Evolutionary conservation across 2,329 filamentous ascomycete genomes (phyloP).

Genomic region (Colletotrichum sp.): DNA sequence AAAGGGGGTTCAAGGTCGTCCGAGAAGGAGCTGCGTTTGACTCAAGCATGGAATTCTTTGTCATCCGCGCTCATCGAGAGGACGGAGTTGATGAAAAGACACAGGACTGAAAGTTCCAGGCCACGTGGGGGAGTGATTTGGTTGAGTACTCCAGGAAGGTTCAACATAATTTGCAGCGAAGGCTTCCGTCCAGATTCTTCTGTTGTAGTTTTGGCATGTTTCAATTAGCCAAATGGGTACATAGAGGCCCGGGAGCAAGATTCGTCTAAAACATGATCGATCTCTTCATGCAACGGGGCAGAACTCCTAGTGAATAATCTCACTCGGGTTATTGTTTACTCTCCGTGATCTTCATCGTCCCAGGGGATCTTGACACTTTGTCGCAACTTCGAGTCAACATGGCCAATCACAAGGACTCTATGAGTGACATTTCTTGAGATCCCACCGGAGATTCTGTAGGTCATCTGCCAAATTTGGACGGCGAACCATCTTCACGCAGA

Average conservation of each 20-base stretch:
- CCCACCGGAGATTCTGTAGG: neutral
- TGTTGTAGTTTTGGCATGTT: neutral
- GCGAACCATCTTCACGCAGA: neutral
- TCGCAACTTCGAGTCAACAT: neutral
- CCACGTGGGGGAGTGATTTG: neutral
- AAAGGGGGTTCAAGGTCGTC: slow-evolving; percentile 24
- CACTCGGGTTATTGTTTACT: neutral
- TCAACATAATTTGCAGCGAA: neutral
- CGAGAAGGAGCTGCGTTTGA: neutral
- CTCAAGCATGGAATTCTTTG: neutral
- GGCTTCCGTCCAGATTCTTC: neutral
- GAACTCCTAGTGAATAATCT: neutral
- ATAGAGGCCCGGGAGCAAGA: neutral
- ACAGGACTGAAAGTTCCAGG: neutral
- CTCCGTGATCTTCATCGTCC: neutral
- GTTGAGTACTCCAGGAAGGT: neutral
- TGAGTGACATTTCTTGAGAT: neutral
- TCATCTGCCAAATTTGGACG: neutral
- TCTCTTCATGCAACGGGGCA: neutral
- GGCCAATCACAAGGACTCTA: neutral
- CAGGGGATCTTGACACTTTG: neutral
- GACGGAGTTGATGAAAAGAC: neutral
- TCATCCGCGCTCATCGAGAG: neutral
- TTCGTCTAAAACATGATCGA: neutral
- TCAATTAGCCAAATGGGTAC: neutral